phyloP scores from a whole-genome alignment of 2,329 filamentous ascomycete genomes.

The Plenodomus tracheiphilus region DNA sequence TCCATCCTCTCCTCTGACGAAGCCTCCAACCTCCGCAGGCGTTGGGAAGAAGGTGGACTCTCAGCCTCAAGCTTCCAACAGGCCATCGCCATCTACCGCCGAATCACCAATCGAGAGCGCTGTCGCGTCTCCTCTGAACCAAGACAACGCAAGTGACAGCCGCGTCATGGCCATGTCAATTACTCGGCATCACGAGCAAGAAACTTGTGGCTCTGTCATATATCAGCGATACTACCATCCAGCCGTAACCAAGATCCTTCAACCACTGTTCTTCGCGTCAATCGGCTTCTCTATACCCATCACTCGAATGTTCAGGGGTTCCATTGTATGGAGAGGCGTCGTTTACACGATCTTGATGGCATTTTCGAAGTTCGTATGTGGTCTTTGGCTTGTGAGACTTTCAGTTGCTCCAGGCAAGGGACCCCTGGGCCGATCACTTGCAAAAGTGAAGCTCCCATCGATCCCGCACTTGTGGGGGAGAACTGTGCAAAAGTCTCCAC shows the following conservation, averaged over 20 bases:
- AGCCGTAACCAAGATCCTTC: slow-evolving; percentile 58
- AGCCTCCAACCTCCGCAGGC: background rate
- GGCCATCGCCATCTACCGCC: too few species aligned
- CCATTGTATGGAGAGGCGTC: slow-evolving; percentile 71
- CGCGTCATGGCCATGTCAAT: background rate
- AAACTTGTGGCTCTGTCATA: slow-evolving; percentile 31
- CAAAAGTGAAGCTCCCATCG: slow-evolving; percentile 21
- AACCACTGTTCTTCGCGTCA: slow-evolving; percentile 73
- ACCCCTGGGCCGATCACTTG: slow-evolving; percentile 5
- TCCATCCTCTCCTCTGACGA: background rate
- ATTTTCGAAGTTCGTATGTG: slow-evolving; percentile 50
- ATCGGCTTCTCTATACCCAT: slow-evolving; percentile 82
- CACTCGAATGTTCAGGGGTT: slow-evolving; percentile 65
- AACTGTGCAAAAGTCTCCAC: slow-evolving; percentile 1
- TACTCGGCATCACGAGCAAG: slow-evolving; percentile 1
- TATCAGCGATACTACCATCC: slow-evolving; percentile 54
- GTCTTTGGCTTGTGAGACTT: slow-evolving; percentile 48
- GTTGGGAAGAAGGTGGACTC: background rate
- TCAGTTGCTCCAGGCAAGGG: slow-evolving; percentile 19
- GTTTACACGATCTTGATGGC: slow-evolving; percentile 74
- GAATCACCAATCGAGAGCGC: background rate
- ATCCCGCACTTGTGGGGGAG: slow-evolving; percentile 32
- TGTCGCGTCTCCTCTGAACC: background rate
- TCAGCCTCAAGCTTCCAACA: background rate
- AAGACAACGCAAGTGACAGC: background rate